Evolutionary conservation across 2,329 filamentous ascomycete species (phyloP).

Genomic region (Colletotrichum orbiculare): DNA sequence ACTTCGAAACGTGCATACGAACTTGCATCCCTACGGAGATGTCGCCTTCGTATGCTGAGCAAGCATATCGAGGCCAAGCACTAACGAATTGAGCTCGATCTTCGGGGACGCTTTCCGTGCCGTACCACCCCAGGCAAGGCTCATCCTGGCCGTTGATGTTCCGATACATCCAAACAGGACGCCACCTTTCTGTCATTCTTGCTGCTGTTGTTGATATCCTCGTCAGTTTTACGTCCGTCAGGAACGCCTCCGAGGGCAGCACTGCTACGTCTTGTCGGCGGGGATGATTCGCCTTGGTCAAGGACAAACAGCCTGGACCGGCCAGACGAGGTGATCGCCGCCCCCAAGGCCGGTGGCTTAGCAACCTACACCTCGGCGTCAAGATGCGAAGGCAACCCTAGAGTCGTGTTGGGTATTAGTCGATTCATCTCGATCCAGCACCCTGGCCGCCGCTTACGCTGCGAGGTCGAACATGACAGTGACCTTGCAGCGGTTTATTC

Average conservation of each 20-base stretch:
- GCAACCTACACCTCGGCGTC: constrained; percentile 10
- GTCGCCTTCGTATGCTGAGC: no score
- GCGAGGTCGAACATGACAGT: constrained; percentile 7
- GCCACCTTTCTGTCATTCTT: constrained; percentile 6
- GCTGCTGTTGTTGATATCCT: constrained; percentile 15
- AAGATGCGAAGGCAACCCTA: constrained; percentile 28
- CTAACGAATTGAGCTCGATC: neutral
- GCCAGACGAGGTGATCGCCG: constrained; percentile 26
- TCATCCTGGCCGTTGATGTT: neutral
- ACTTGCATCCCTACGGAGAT: neutral
- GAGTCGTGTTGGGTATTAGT: constrained; percentile 14
- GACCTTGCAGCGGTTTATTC: constrained; percentile 23
- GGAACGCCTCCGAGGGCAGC: constrained; percentile 25
- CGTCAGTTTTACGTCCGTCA: constrained; percentile 15
- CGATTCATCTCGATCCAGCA: constrained; percentile 34
- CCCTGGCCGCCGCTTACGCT: constrained; percentile 21
- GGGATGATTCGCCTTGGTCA: neutral
- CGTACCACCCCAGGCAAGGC: constrained; percentile 14
- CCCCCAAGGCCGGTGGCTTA: constrained; percentile 22
- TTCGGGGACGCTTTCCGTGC: constrained; percentile 14
- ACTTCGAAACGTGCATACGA: constrained; percentile 23
- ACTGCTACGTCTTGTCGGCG: no score
- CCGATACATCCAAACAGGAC: neutral
- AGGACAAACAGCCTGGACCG: neutral
- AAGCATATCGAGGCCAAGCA: no score